Evolutionary conservation across 2,329 filamentous ascomycete genomes (phyloP).

Genomic region (Podosphaera leucotricha): DNA sequence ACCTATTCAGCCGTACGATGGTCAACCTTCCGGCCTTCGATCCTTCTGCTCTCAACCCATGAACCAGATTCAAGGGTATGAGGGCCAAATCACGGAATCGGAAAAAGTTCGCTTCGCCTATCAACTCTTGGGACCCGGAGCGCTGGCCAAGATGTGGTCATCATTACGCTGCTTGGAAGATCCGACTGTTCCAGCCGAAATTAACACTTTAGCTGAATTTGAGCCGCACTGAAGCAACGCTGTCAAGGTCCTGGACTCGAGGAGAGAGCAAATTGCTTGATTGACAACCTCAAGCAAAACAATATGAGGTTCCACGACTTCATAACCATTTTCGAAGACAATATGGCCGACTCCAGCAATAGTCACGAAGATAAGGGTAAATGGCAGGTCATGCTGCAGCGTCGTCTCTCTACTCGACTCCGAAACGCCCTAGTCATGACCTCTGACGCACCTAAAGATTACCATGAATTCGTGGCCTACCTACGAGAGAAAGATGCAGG

Average conservation of each 20-base stretch:
- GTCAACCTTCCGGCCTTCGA: background rate
- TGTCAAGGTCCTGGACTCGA: background rate
- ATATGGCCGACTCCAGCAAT: background rate
- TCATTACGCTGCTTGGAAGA: background rate
- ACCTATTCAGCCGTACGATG: background rate
- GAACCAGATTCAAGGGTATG: background rate
- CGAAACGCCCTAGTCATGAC: background rate
- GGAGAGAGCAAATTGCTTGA: background rate
- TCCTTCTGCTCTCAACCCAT: background rate
- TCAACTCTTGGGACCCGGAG: background rate
- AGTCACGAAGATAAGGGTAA: background rate
- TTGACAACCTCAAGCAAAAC: background rate
- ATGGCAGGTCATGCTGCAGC: background rate
- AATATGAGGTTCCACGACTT: background rate
- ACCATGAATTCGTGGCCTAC: background rate
- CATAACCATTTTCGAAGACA: background rate
- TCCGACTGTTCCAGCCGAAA: background rate
- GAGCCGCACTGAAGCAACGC: background rate
- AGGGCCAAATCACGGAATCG: background rate
- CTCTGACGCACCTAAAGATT: background rate
- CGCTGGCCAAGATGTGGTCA: background rate
- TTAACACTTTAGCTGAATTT: background rate
- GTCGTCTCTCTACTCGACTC: background rate
- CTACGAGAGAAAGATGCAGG: background rate
- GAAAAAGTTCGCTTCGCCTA: background rate